Percentiles rank a stretch among this genome's conserved stretches.
Conservation (phyloP, 1,284 basidiomycete genomes). For the Moesziomyces globuligerus region DNA sequence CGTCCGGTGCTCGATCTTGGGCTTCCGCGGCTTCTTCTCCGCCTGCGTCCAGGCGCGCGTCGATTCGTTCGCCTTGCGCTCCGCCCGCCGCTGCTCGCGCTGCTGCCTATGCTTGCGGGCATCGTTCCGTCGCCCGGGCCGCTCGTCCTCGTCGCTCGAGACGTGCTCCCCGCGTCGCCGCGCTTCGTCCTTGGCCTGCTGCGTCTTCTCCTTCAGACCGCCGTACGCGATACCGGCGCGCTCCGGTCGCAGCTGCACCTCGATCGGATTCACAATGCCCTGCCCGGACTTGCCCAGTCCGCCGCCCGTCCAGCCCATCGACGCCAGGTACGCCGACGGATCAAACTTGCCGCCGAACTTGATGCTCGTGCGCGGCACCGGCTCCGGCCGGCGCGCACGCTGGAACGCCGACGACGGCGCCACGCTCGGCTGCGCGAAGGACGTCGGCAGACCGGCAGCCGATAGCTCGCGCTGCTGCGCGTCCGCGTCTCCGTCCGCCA, state of each 20-base stretch:
- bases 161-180: constrained; percentile 42
- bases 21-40: constrained; percentile 52
- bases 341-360: constrained; percentile 60
- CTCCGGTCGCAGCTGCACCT: constrained; percentile 63
- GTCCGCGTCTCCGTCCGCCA: background rate
- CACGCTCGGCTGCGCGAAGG: constrained; percentile 13
- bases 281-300: constrained; percentile 62
- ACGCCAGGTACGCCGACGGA: constrained; percentile 58
- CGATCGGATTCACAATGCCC: constrained; percentile 64
- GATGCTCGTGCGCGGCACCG: constrained; percentile 27
- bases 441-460: constrained; percentile 27
- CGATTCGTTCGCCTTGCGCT: constrained; percentile 60
- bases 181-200: constrained; percentile 58
- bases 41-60: constrained; percentile 49
- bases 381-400: constrained; percentile 3
- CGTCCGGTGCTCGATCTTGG: constrained; percentile 61
- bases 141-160: constrained; percentile 48
- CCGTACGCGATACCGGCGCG: constrained; percentile 65
- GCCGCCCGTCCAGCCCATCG: constrained; percentile 67
- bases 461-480: constrained; percentile 2
- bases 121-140: background rate
- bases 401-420: constrained; percentile 37
- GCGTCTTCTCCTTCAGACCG: constrained; percentile 63
- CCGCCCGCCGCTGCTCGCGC: constrained; percentile 70
- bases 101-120: too few relatives aligned